Evolutionary conservation across 306 rosid species (phyloP).

Genomic region (Prunus mongolica): DNA sequence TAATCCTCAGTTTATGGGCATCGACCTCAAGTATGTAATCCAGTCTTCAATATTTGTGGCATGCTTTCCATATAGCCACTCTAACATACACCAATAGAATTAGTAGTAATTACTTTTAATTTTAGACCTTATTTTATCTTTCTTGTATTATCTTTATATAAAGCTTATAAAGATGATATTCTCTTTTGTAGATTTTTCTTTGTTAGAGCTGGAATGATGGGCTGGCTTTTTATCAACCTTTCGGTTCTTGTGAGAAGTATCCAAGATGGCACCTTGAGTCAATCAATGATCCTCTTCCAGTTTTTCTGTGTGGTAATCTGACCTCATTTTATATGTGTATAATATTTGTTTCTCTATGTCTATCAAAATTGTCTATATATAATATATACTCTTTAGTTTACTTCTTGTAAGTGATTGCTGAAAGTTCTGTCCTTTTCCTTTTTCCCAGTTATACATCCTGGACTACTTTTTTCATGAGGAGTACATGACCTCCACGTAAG

Average conservation of each 20-base stretch:
- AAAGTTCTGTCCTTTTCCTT: constrained; percentile 12
- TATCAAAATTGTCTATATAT: not conserved
- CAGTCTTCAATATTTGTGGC: constrained; percentile 13
- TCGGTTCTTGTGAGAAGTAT: constrained; percentile 69
- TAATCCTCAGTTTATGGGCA: constrained; percentile 84
- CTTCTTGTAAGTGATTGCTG: constrained; percentile 1
- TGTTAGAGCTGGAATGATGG: constrained; percentile 99
- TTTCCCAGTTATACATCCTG: constrained; percentile 70
- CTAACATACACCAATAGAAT: not conserved
- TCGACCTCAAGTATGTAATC: constrained; percentile 93
- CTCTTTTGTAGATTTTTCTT: constrained; percentile 77
- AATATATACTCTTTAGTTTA: not conserved
- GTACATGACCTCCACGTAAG: constrained; percentile 98
- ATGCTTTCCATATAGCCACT: not conserved
- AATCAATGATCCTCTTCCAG: constrained; percentile 86
- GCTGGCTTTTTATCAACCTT: constrained; percentile 86
- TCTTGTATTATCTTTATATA: no score
- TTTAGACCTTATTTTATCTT: not conserved
- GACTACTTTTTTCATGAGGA: constrained; percentile 93
- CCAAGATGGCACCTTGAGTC: constrained; percentile 54
- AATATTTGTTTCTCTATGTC: not conserved
- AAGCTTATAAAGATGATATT: not conserved
- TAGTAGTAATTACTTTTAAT: not conserved
- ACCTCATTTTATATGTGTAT: not conserved
- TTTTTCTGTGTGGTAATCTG: constrained; percentile 68